Evolutionary conservation across 1,284 basidiomycete genomes (phyloP).

Genomic region (Rugosomyces carneus): DNA sequence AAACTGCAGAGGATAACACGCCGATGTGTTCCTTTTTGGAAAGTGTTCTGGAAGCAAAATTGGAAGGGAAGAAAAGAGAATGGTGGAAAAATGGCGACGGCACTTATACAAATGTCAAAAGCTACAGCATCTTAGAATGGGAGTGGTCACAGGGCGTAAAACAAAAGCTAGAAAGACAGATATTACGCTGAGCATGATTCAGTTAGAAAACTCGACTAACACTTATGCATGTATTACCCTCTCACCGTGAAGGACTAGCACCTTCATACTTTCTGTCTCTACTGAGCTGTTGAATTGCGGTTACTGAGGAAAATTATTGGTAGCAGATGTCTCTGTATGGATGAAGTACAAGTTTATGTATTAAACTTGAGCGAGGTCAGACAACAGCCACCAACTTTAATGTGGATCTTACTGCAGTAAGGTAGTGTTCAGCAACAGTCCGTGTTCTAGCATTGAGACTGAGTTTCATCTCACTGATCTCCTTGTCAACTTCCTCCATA

Average conservation of each 20-base stretch:
- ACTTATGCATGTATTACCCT: not conserved
- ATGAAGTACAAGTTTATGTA: slow-evolving; percentile 20
- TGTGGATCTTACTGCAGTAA: slow-evolving; percentile 54
- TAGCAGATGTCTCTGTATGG: not conserved
- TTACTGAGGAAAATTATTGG: not conserved
- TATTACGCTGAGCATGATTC: not conserved
- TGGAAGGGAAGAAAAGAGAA: slow-evolving; percentile 32
- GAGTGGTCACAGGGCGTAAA: slow-evolving; percentile 35
- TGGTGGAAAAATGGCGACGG: slow-evolving; percentile 31
- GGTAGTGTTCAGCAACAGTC: slow-evolving; percentile 91
- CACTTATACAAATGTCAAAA: slow-evolving; percentile 29
- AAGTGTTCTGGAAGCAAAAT: slow-evolving; percentile 29
- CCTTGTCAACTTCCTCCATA: slow-evolving; percentile 97
- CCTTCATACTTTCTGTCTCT: not conserved
- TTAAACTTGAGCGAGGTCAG: slow-evolving; percentile 26
- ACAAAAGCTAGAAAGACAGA: slow-evolving; percentile 20
- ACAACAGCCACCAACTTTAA: not conserved
- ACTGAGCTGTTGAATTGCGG: not conserved
- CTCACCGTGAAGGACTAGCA: not conserved
- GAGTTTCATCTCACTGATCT: slow-evolving; percentile 88
- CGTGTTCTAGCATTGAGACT: slow-evolving; percentile 93
- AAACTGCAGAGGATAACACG: slow-evolving; percentile 33
- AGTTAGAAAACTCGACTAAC: not conserved
- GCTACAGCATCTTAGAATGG: slow-evolving; percentile 35
- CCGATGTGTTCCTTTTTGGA: slow-evolving; percentile 41